phyloP scores from a whole-genome alignment of 768 basidiomycete species.

The Pleurotus ostreatus region DNA sequence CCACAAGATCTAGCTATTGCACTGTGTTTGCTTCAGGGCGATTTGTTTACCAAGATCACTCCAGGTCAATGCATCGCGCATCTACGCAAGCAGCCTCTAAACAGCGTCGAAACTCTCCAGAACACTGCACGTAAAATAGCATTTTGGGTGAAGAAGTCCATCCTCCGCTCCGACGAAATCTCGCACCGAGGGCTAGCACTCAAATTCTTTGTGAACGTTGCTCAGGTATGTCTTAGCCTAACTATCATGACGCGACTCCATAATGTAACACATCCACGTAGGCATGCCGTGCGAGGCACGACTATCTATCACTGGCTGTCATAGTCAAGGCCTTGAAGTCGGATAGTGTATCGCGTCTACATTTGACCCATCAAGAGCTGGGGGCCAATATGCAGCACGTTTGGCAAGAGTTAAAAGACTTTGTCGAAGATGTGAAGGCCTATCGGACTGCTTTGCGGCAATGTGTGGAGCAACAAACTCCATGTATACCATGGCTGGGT shows the following conservation, averaged over 20 bases:
- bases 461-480: slow-evolving; percentile 16
- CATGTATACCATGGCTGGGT: slow-evolving; percentile 41
- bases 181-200: slow-evolving; percentile 33
- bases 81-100: slow-evolving; percentile 21
- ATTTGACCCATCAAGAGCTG: slow-evolving; percentile 27
- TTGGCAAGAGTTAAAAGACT: slow-evolving; percentile 27
- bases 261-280: slow-evolving; percentile 11
- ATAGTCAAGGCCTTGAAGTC: slow-evolving; percentile 41
- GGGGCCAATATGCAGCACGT: slow-evolving; percentile 21
- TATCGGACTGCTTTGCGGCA: slow-evolving; percentile 32
- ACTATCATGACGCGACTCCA: not conserved
- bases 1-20: slow-evolving; percentile 39
- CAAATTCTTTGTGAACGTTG: slow-evolving; percentile 40
- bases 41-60: slow-evolving; percentile 31
- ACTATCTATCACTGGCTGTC: slow-evolving; percentile 40
- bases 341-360: slow-evolving; percentile 30
- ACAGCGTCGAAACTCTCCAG: slow-evolving; percentile 29
- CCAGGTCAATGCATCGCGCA: slow-evolving; percentile 41
- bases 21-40: slow-evolving; percentile 40
- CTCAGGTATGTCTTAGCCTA: slow-evolving; percentile 30
- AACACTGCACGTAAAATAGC: slow-evolving; percentile 35
- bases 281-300: slow-evolving; percentile 41
- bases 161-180: slow-evolving; percentile 33
- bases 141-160: slow-evolving; percentile 35
- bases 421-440: slow-evolving; percentile 32